phyloP scores from a whole-genome alignment of 805 yeast genomes.

The Pichia paraexigua region DNA sequence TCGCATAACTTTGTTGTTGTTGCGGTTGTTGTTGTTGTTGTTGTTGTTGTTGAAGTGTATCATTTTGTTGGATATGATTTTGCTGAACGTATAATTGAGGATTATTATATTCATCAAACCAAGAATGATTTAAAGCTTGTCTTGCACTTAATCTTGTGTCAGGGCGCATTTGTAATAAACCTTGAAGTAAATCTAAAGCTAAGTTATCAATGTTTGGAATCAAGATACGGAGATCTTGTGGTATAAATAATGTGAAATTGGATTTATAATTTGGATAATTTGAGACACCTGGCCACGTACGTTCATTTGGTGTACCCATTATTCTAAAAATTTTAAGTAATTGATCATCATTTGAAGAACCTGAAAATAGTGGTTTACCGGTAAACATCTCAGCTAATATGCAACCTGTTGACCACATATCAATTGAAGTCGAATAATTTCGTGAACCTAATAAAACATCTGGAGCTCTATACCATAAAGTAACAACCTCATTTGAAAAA shows the following conservation, averaged over 20 bases:
- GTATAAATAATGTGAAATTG: constrained; percentile 77
- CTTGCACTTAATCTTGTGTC: constrained; percentile 53
- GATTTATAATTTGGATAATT: constrained; percentile 79
- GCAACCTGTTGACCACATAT: constrained; percentile 98
- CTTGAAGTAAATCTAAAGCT: constrained; percentile 59
- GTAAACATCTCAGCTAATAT: constrained; percentile 97
- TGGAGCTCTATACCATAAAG: constrained; percentile 97
- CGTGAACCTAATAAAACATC: constrained; percentile 93
- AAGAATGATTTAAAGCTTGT: constrained; percentile 59
- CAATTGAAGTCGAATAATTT: constrained; percentile 93
- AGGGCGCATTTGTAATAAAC: constrained; percentile 53
- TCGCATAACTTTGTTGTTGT: not conserved
- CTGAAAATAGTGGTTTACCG: constrained; percentile 96
- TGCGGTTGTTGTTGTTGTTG: constrained; percentile 3
- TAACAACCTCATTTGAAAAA: constrained; percentile 94
- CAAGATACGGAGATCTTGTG: constrained; percentile 71
- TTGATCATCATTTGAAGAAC: constrained; percentile 94
- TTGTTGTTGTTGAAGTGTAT: constrained; percentile 7
- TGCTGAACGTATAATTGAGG: constrained; percentile 9
- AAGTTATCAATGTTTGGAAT: constrained; percentile 63
- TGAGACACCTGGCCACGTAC: constrained; percentile 96
- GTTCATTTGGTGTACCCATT: constrained; percentile 94
- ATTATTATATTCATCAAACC: constrained; percentile 68
- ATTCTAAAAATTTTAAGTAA: constrained; percentile 82
- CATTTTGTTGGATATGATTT: constrained; percentile 6